Base-by-base conservation (phyloP, 2,329 filamentous ascomycete genomes). In the Colletotrichum sp. region DNA sequence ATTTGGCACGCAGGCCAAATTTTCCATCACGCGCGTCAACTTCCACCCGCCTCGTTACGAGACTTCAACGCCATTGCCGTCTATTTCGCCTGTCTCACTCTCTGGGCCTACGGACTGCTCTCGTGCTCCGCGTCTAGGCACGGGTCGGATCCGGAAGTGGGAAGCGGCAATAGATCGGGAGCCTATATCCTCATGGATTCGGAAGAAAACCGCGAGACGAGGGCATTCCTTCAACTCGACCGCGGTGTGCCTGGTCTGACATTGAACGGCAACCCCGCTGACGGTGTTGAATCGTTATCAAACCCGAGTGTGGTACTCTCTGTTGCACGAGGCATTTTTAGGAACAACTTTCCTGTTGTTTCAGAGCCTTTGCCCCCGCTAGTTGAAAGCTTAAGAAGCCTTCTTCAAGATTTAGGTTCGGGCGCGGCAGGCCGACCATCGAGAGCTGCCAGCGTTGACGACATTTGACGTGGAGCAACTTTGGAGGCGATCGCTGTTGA, bases 1-100 rank as follows among this genome's bases (percentile, higher is more conserved):
- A 72, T 83, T 4, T 83, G 77, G 55, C 81, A 83, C 26, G 82
- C 81, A 0, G 81, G 79, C n/a, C 80, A 83, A 28, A 80, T 83
- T 6, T 73, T 82, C 7, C 77, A 79, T 6, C 75, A 77, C 32
- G 78, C 79, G 3, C 78, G 77, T 13, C 57, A 69, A 22, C 72
- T 80, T 1, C 77, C 78, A 0, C 75, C 73, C 9, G 80, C 76
- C 0, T 74, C 78, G 0, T 79, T 82, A 16, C 75, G 78, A 10
- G 80, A 79, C 1, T 79, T 79, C 9, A 75, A 76, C 24, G 81
- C 81, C 0, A 81, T 82, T 18, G 80, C 81, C 0, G 57, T 84
- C 0, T 83, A 82, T 12, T 80, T 81, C 30, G 81, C 82, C 0
- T 81, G 78, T 12, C 69, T 83, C 4, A 79, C 80, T 0, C 80